A percentile compares a stretch with the other conserved stretches of the same genome.
phyloP scores from a whole-genome alignment of 2,329 filamentous ascomycete species.

The Pyrenochaeta sp. region DNA sequence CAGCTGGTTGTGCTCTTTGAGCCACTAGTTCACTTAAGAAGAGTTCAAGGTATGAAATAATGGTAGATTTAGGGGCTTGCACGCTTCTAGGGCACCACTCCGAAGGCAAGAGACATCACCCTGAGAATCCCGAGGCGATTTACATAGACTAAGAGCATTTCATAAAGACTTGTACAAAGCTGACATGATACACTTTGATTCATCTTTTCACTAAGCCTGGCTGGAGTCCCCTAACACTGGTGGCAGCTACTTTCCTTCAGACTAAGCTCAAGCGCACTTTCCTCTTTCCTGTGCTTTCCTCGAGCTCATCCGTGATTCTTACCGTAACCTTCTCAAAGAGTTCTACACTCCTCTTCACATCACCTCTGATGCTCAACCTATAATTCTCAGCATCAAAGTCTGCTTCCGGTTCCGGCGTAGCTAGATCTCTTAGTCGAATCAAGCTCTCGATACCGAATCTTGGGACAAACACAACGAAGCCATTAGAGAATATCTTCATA shows the following conservation, averaged over 20 bases:
- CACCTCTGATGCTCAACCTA: conserved; percentile 68
- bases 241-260: conserved; percentile 25
- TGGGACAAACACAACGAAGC: conserved; percentile 95
- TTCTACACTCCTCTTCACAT: conserved; percentile 70
- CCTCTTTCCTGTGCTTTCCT: conserved; percentile 95
- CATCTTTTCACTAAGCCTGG: not conserved
- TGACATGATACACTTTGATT: not conserved
- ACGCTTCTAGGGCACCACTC: too few species aligned
- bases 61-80: too few species aligned
- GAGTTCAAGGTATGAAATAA: too few species aligned
- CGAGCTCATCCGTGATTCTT: conserved; percentile 88
- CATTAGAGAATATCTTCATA: conserved; percentile 97
- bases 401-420: conserved; percentile 76
- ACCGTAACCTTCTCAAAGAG: conserved; percentile 93
- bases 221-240: not conserved
- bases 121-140: not conserved
- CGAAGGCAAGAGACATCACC: not conserved
- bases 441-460: conserved; percentile 94
- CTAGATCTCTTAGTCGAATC: conserved; percentile 85
- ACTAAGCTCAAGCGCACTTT: conserved; percentile 76
- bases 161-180: not conserved
- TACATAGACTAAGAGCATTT: not conserved
- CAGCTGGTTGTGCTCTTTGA: too few species aligned
- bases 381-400: conserved; percentile 89
- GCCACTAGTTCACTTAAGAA: too few species aligned